Conservation (phyloP, 345 rosid genomes). For the Gossypium stocksii region DNA sequence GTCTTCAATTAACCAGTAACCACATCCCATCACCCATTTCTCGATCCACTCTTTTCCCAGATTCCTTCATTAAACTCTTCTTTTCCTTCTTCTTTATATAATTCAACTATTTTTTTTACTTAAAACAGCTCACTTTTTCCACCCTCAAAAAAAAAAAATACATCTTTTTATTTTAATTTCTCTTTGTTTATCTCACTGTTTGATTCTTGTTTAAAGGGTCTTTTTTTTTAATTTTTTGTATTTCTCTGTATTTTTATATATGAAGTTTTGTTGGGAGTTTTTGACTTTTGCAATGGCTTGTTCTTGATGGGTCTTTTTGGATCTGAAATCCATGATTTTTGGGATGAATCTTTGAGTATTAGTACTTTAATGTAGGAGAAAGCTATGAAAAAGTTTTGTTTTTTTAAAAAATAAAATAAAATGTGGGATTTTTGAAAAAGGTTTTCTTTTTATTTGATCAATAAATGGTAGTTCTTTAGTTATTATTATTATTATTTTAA, state of each 20-base stretch:
- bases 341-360: constrained; percentile 11
- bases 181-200: constrained; percentile 15
- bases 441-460: constrained; percentile 21
- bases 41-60: constrained; percentile 16
- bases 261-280: constrained; percentile 10
- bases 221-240: not conserved
- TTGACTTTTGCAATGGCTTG: constrained; percentile 21
- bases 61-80: constrained; percentile 12
- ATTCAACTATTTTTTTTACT: constrained; percentile 8
- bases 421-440: not conserved
- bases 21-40: constrained; percentile 23
- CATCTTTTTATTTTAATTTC: not conserved
- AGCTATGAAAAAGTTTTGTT: constrained; percentile 13
- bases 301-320: constrained; percentile 32
- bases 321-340: constrained; percentile 30
- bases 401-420: not conserved
- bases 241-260: not conserved
- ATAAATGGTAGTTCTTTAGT: constrained; percentile 21
- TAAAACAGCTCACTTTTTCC: constrained; percentile 12
- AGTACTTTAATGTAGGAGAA: not conserved
- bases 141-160: not conserved
- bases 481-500: not conserved
- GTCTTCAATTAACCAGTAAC: not conserved
- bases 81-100: constrained; percentile 4
- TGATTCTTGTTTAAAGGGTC: constrained; percentile 16